Percentiles rank a stretch among this genome's conserved stretches.
phyloP scores from a whole-genome alignment of 768 basidiomycete genomes.

The Exidia glandulosa region DNA sequence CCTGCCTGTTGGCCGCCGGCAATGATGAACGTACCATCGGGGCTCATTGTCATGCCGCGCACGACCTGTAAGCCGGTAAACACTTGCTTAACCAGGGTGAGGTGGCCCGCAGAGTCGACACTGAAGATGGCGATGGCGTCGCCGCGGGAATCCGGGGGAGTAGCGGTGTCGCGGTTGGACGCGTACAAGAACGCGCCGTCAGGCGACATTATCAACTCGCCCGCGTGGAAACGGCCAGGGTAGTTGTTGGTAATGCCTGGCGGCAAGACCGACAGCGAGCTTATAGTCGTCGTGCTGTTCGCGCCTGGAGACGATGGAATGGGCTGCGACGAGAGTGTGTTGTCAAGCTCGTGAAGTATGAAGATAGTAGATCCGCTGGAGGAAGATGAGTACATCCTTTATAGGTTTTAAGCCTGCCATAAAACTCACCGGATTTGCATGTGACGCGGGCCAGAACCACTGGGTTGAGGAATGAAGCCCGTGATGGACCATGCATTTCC shows the following conservation, averaged over 20 bases:
- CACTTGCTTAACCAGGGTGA: constrained; percentile 40
- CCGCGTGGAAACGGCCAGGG: constrained; percentile 35
- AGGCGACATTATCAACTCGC: constrained; percentile 47
- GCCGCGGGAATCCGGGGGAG: constrained; percentile 36
- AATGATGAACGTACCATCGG: constrained; percentile 42
- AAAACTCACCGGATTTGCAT: constrained; percentile 9
- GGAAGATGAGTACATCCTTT: background rate
- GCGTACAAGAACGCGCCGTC: constrained; percentile 46
- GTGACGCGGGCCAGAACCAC: constrained; percentile 56
- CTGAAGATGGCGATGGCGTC: constrained; percentile 54
- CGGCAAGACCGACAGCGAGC: constrained; percentile 22
- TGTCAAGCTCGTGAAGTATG: constrained; percentile 44
- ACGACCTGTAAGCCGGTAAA: constrained; percentile 55
- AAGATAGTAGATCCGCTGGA: constrained; percentile 25
- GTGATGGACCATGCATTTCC: constrained; percentile 39
- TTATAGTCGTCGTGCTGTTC: constrained; percentile 43
- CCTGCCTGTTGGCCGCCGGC: constrained; percentile 42
- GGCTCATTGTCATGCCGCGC: constrained; percentile 50
- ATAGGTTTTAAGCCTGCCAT: background rate
- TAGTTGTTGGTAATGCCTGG: background rate
- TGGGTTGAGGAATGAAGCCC: constrained; percentile 48
- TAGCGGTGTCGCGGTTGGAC: constrained; percentile 53
- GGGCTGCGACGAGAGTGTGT: constrained; percentile 46
- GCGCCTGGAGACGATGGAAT: constrained; percentile 28
- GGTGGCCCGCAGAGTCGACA: constrained; percentile 17